Base-by-base conservation (phyloP, 805 yeast genomes). In the Lachancea sp. region DNA sequence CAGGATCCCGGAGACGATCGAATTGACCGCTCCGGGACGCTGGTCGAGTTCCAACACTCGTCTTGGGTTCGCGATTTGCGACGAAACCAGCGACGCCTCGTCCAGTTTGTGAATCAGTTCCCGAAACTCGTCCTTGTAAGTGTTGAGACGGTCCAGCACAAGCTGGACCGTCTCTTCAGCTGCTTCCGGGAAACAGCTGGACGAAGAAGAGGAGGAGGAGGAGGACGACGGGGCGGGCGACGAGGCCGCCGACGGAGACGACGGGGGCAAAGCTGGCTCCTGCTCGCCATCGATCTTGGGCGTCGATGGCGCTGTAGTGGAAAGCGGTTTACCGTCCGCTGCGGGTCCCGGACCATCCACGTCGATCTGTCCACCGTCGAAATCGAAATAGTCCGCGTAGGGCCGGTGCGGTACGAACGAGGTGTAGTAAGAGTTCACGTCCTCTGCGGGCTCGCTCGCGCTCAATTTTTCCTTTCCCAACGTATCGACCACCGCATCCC, bases 371-470 rank as follows among this genome's bases (percentile, higher is more conserved):
- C 36, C 47, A 3, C 43, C 41, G 40, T 54, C 58, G 36, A 58
- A 58, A 43, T 58, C 63, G 38, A 58, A 58, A 37, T 50, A 48
- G 38, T 58, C 62, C 10, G 57, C 59, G 33, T 57, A 58, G n/a
- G 55, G 50, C n/a, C 63, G 49, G 11, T 53, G 50, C 25, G 49
- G 46, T 27, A 56, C 49, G 6, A 53, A 42, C 3, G 60, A 52
- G 10, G 60, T 57, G 34, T 57, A 54, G 36, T 54, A 49, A 19
- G 51, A 56, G 9, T 35, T 41, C 18, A 17, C 17, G 19, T 10
- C 11, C 19, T 32, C 19, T 32, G 31, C 31, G 5, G 31, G 4
- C 4, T 7, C 31, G 11, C n/a, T n/a, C n/a, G 31, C 31, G 11
- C 13, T 4, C 5, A 29, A 7, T 5, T 30, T 29, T 29, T 42